Evolutionary conservation across 2,329 filamentous ascomycete genomes (phyloP).

Genomic region (Aphanocladium album): DNA sequence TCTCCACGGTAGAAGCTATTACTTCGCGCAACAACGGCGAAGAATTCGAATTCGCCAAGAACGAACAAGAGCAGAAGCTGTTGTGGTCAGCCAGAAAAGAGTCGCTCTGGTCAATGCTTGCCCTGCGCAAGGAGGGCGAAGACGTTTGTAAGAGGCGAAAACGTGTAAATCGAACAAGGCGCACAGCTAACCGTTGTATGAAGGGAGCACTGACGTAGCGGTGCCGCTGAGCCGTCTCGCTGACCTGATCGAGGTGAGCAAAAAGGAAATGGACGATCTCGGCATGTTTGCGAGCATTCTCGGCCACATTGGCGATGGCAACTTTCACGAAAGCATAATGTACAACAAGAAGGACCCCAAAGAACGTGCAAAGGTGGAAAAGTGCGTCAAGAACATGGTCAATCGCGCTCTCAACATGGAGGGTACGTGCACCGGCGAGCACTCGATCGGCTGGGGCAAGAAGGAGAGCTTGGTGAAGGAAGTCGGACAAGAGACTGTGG

Average conservation of each 20-base stretch:
- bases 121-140: slow-evolving; percentile 59
- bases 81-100: slow-evolving; percentile 80
- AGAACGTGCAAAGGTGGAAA: slow-evolving; percentile 71
- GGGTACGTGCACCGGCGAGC: slow-evolving; percentile 85
- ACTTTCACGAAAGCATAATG: slow-evolving; percentile 91
- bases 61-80: slow-evolving; percentile 64
- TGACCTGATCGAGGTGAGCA: slow-evolving; percentile 75
- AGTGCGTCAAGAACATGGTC: slow-evolving; percentile 85
- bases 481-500: slow-evolving; percentile 73
- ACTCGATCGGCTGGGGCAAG: slow-evolving; percentile 81
- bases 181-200: not conserved
- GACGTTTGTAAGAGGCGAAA: slow-evolving; percentile 43
- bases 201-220: slow-evolving; percentile 76
- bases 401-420: slow-evolving; percentile 89
- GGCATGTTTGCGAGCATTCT: slow-evolving; percentile 83
- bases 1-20: slow-evolving; percentile 62
- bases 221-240: slow-evolving; percentile 72
- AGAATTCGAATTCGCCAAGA: slow-evolving; percentile 72
- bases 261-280: slow-evolving; percentile 81
- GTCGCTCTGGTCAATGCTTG: slow-evolving; percentile 77
- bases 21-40: slow-evolving; percentile 59
- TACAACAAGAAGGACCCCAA: slow-evolving; percentile 67
- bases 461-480: slow-evolving; percentile 75
- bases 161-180: too few relatives aligned
- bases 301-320: slow-evolving; percentile 88